Evolutionary conservation across 1,139 yeast species (phyloP).

Genomic region (Tardiomyces depauwii): DNA sequence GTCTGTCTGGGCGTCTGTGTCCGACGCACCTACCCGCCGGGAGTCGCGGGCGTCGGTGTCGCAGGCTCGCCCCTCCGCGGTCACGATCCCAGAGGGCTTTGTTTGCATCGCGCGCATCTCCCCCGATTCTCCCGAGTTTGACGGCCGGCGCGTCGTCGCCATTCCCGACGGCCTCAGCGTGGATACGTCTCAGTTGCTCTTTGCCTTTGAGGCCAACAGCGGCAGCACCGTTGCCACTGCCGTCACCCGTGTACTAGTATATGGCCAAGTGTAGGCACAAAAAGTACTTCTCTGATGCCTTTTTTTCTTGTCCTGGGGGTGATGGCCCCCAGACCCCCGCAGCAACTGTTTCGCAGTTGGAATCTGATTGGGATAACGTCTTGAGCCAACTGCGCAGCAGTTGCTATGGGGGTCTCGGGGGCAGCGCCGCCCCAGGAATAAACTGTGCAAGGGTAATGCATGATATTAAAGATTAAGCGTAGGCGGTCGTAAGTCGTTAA

Average conservation of each 20-base stretch:
- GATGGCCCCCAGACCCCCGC: no score
- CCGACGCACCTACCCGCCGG: neutral
- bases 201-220: constrained; percentile 23
- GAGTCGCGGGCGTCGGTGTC: neutral
- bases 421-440: no score
- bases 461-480: neutral
- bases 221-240: constrained; percentile 25
- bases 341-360: no score
- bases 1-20: neutral
- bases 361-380: no score
- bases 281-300: no score
- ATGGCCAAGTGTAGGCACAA: no score
- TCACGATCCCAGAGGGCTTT: neutral
- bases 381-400: no score
- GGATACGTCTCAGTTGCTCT: constrained; percentile 14
- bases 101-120: neutral
- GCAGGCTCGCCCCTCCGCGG: neutral
- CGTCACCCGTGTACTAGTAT: constrained; percentile 23
- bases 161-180: constrained; percentile 4
- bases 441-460: neutral
- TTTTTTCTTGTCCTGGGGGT: no score
- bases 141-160: neutral
- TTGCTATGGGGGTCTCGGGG: no score
- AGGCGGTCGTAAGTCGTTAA: constrained; percentile 5
- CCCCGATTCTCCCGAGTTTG: neutral